Percentiles rank a stretch among this genome's conserved stretches.
Conservation (phyloP, 108 stramenopile genomes). For the Discostella pseudostelligera region DNA sequence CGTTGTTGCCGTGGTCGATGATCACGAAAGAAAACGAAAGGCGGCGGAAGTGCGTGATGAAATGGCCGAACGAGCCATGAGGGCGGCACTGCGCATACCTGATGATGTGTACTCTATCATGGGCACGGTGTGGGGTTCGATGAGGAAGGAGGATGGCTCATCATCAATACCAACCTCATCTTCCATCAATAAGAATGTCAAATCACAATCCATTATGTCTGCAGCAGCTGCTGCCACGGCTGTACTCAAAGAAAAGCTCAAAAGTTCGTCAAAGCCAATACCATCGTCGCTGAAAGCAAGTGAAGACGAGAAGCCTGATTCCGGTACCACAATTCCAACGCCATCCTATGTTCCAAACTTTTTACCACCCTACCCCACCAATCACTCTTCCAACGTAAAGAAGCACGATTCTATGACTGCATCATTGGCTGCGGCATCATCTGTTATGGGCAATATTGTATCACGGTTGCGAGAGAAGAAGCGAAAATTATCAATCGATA, state of each 20-base stretch:
- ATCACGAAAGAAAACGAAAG: not conserved
- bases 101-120: constrained; percentile 15
- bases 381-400: constrained; percentile 13
- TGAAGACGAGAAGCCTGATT: not conserved
- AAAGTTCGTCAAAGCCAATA: constrained; percentile 5
- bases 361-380: constrained; percentile 43
- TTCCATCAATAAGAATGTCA: not conserved
- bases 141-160: constrained; percentile 1
- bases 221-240: not conserved
- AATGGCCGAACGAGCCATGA: constrained; percentile 8
- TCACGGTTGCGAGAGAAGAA: constrained; percentile 22
- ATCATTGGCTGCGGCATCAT: constrained; percentile 14
- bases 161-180: not conserved
- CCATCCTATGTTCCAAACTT: constrained; percentile 52
- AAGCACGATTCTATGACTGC: constrained; percentile 2
- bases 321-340: constrained; percentile 9
- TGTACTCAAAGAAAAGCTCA: constrained; percentile 5
- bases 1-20: not conserved
- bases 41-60: not conserved
- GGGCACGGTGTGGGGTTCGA: constrained; percentile 12
- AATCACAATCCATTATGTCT: not conserved
- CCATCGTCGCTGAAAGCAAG: not conserved
- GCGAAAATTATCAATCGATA: constrained; percentile 4
- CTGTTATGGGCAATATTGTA: constrained; percentile 29
- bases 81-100: constrained; percentile 13